Percentiles rank a stretch among this genome's conserved stretches.
Conservation (phyloP, 1,139 yeast genomes). For the Suhomyces atakaporum region DNA sequence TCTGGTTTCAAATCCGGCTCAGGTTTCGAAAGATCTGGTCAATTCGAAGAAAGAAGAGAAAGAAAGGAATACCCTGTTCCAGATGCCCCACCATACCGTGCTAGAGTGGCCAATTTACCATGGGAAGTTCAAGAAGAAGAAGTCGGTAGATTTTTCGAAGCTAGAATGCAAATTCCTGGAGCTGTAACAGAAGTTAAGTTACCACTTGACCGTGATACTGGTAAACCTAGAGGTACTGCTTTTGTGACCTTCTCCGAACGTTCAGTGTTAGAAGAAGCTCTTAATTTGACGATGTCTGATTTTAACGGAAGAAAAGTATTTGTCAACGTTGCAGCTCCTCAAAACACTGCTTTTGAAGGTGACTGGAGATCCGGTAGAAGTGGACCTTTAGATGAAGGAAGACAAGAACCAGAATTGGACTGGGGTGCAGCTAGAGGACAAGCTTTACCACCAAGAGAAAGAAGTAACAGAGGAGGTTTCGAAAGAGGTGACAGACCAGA, state of each 20-base stretch:
- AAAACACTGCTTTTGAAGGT: constrained; percentile 51
- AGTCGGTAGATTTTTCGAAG: constrained; percentile 67
- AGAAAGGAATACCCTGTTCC: constrained; percentile 85
- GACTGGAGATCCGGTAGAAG: constrained; percentile 50
- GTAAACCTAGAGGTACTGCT: constrained; percentile 81
- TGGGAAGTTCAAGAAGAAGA: constrained; percentile 75
- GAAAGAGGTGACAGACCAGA: constrained; percentile 27
- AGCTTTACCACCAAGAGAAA: constrained; percentile 44
- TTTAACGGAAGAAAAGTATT: constrained; percentile 77
- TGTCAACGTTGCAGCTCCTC: constrained; percentile 90
- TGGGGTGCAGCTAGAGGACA: constrained; percentile 41
- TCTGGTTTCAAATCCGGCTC: constrained; percentile 12
- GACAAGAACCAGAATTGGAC: constrained; percentile 29
- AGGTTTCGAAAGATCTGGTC: constrained; percentile 10
- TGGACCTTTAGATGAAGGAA: constrained; percentile 31
- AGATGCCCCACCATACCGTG: constrained; percentile 87
- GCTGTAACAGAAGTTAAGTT: constrained; percentile 61
- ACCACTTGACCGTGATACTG: constrained; percentile 66
- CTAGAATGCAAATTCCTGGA: constrained; percentile 52
- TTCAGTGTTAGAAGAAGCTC: constrained; percentile 67
- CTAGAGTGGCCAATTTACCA: constrained; percentile 83
- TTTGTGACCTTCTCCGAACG: constrained; percentile 76
- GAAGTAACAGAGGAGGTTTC: constrained; percentile 26
- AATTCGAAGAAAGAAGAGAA: constrained; percentile 28
- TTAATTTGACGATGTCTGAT: constrained; percentile 62